Base-by-base conservation (phyloP, 305 asterid genomes). In the Fraxinus nigra region DNA sequence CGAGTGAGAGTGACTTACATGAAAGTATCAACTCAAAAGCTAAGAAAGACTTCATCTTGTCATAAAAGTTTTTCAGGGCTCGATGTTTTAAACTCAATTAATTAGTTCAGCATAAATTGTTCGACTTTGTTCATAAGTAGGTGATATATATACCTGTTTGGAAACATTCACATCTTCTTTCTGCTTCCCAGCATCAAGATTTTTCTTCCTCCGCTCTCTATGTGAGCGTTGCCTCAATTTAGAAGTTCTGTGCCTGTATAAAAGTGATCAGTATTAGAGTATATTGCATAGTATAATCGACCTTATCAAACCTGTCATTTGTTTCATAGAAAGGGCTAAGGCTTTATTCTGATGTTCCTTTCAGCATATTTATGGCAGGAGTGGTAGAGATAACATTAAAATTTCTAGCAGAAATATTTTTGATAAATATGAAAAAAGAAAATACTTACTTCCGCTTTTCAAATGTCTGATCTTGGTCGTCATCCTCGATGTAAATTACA, bases 391-490 rank as follows among this genome's bases (percentile, higher is more conserved):
- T 48, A 13, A 35, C 38, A 35, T 35, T 35, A 35, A 35, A 35
- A 35, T 35, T 35, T 35, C 38, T 35, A 35, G 38, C 38, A 35
- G 38, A 35, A 35, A 35, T 48, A 13, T 48, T 43, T 22, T 51
- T 13, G 43, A 51, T 16, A n/a, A 74, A 30, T 5, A 72, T 22
- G 73, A 72, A 2, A 7, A 35, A 6, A 5, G 9, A 72, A 74
- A 24, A 20, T 77, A 81, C 89, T 85, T 85, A 91, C 98, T 85
- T 91, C 89, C 88, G 82, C 77, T 40, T 81, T 76, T 93, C 97
- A 70, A 33, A 82, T 65, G 67, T 86, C 79, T 54, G 13, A 16
- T 61, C 79, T 72, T 82, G 82, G n/a, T 88, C 92, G 13, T 91
- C 94, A 14, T 92, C 92, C 80, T 85, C 94, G 11, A 85, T 77